phyloP scores from a whole-genome alignment of 192 early-diverging fungal genomes.

The Thoreauomyces humboldtii region DNA sequence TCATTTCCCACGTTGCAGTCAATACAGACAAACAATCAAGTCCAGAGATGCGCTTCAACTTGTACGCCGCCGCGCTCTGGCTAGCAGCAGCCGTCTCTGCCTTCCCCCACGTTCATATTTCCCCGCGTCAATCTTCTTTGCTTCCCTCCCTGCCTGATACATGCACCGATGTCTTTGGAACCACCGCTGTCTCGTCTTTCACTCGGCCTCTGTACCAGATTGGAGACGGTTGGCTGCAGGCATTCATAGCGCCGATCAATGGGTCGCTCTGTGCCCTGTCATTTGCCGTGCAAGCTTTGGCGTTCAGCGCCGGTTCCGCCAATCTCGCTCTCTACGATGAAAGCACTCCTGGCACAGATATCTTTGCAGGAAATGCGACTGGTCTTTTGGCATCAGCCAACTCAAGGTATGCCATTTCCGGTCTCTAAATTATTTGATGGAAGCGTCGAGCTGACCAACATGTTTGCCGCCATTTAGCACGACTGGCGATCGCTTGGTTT shows the following conservation, averaged over 20 bases:
- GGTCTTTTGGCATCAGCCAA: background rate
- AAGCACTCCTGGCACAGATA: background rate
- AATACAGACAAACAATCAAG: no score
- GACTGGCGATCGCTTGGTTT: slow-evolving; percentile 8
- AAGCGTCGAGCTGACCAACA: background rate
- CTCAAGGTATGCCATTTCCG: background rate
- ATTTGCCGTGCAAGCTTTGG: background rate
- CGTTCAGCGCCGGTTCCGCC: background rate
- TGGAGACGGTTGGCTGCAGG: slow-evolving; percentile 23
- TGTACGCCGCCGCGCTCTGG: no score
- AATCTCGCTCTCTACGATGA: background rate
- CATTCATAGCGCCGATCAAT: slow-evolving; percentile 1
- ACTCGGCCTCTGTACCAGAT: background rate
- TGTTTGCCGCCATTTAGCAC: background rate
- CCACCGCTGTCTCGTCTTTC: no score
- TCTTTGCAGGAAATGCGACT: background rate
- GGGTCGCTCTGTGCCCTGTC: slow-evolving; percentile 9
- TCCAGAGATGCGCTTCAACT: no score
- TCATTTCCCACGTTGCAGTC: no score
- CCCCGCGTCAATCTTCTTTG: background rate
- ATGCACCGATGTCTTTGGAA: no score
- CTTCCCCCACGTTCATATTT: no score
- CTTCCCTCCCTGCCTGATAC: no score
- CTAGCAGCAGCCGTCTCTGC: no score
- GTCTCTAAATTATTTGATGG: background rate